Evolutionary conservation across 2,329 filamentous ascomycete genomes (phyloP), one percentile per base, ranked within the genome.

Genomic region (Scopulariopsis brevicaulis): DNA sequence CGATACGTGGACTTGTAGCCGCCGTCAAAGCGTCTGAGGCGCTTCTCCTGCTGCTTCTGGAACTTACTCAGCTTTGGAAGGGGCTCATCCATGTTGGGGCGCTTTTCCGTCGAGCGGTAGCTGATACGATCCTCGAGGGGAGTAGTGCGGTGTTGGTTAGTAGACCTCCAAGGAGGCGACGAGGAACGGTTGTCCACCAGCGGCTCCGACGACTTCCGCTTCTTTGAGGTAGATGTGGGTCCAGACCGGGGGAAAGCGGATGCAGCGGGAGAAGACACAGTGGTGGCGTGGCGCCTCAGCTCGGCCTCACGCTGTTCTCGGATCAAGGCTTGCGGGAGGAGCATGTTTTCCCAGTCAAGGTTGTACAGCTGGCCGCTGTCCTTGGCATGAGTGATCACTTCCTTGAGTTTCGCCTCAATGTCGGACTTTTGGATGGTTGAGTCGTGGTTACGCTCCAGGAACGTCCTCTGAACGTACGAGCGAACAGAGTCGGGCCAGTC

Each of bases 391-490:
- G 87, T 89, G 69, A 99, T 96, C 64, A 91, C 87, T 60, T 86
- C 76, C 72, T 93, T 96, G 62, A 99, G 77, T 68, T 91, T 95
- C 60, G 78, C 77, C 70, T 96, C 88, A 78, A 96, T 87, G 59
- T 96, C 90, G 57, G 78, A 66, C 57, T 81, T 80, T 55, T 75
- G 70, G 53, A 92, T 81, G 46, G 81, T 79, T 5, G 79, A 66
- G 61, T 88, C 79, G 63, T 85, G 76, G 68, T 91, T 89, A 59
- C 84, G 81, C 28, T 84, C 81, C 55, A 89, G 84, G 69, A 97
- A 97, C 28, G 91, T 92, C 67, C 91, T 85, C 66, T 91, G 87
- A 35, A 97, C 93, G 73, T 96, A 97, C 63, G 81, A 78, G 65
- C 91, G 88, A 60, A 97, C 90, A n/a, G 86, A 82, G 51, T 82